Conservation (phyloP, 2,329 filamentous ascomycete species). For the Daldinia eschscholtzii region DNA sequence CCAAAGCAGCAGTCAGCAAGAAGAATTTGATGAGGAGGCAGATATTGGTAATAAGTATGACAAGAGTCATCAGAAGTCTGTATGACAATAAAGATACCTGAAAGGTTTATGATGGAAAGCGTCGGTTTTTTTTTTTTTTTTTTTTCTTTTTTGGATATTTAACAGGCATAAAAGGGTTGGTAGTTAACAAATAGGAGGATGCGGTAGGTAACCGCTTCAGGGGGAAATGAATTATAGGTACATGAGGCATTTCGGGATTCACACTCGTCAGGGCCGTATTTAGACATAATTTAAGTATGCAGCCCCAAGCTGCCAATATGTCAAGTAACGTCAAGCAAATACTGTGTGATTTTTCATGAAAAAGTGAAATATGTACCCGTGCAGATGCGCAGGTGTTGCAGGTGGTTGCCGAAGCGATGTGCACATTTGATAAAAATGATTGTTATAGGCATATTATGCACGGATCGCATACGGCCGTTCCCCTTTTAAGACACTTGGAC, state of each 20-base stretch:
- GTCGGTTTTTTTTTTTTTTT: background rate
- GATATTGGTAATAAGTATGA: slow-evolving; percentile 44
- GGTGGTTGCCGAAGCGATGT: background rate
- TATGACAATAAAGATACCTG: slow-evolving; percentile 19
- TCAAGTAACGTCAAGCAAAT: background rate
- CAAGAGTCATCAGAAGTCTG: slow-evolving; percentile 36
- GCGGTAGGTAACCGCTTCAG: background rate
- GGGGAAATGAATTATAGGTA: background rate
- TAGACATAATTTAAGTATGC: background rate
- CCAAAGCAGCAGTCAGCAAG: slow-evolving; percentile 51
- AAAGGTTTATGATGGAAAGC: background rate
- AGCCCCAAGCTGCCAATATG: background rate
- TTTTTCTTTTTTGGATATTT: background rate
- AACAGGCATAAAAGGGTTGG: background rate
- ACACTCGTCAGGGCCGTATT: background rate
- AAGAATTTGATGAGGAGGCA: slow-evolving; percentile 56
- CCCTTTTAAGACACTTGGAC: slow-evolving; percentile 13
- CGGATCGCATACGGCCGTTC: slow-evolving; percentile 11
- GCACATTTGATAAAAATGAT: background rate
- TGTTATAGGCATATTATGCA: background rate
- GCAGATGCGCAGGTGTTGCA: background rate
- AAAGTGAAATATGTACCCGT: background rate
- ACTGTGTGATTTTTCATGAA: no score
- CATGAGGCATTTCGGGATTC: background rate
- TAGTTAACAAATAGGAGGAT: background rate